Evolutionary conservation across 768 basidiomycete species (phyloP).

Genomic region (Cystofilobasidium capitatum): DNA sequence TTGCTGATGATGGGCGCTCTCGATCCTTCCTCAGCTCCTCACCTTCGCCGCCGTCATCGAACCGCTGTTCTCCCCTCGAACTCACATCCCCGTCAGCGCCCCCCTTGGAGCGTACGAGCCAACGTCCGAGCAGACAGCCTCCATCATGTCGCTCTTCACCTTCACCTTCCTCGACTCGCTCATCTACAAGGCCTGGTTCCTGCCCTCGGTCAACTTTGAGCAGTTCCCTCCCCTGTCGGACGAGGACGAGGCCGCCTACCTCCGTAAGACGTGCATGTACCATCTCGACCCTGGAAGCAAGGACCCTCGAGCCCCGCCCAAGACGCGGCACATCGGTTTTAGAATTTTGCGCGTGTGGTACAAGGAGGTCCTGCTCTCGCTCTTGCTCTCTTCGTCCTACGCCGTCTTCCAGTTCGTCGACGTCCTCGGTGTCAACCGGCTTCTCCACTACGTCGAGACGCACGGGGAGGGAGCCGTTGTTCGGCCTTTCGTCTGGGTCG

Average conservation of each 20-base stretch:
- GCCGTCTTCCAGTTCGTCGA: conserved; percentile 34
- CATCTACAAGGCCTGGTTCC: conserved; percentile 34
- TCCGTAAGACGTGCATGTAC: conserved; percentile 36
- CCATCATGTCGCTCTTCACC: conserved; percentile 14
- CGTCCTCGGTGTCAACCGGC: conserved; percentile 19
- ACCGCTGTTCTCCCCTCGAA: conserved; percentile 20
- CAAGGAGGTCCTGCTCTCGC: conserved; percentile 30
- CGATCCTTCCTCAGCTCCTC: conserved; percentile 6
- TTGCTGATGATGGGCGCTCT: background rate
- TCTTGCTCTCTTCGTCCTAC: conserved; percentile 29
- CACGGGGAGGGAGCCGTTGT: conserved; percentile 46
- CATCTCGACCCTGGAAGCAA: conserved; percentile 41
- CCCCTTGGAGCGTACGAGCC: conserved; percentile 9
- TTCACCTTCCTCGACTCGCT: conserved; percentile 30
- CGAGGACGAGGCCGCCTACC: conserved; percentile 38
- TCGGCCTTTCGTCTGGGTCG: conserved; percentile 64
- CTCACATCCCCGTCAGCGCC: conserved; percentile 13
- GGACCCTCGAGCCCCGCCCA: conserved; percentile 39
- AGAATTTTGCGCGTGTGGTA: conserved; percentile 43
- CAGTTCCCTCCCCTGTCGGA: conserved; percentile 47
- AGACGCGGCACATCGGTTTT: conserved; percentile 44
- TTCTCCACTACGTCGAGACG: conserved; percentile 47
- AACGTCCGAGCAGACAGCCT: conserved; percentile 18
- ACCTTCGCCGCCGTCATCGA: conserved; percentile 18
- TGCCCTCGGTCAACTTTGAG: conserved; percentile 37